Conservation (phyloP, 2,329 filamentous ascomycete species). For the Ophiocordyceps camponoti-leonardi region DNA sequence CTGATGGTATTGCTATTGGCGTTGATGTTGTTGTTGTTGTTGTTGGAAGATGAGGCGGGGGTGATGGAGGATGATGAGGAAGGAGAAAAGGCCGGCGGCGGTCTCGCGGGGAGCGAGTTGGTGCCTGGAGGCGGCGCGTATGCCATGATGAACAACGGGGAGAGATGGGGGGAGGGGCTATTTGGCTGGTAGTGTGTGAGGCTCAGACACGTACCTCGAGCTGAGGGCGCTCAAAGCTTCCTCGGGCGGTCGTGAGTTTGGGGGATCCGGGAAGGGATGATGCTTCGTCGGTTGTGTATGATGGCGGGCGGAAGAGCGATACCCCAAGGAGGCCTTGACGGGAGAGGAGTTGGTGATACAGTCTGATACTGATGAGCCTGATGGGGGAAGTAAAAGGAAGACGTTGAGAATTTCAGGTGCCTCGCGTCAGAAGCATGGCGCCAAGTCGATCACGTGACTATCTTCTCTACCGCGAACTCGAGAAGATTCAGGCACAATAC, state of each 20-base stretch:
- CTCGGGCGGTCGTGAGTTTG: neutral
- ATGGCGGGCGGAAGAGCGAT: neutral
- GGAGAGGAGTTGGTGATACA: too few species aligned
- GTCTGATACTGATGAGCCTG: too few species aligned
- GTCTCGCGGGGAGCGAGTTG: slow-evolving; percentile 49
- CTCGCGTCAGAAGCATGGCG: too few species aligned
- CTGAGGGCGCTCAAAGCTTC: slow-evolving; percentile 18
- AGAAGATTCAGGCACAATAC: too few species aligned
- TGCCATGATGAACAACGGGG: slow-evolving; percentile 54
- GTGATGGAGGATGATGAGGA: neutral
- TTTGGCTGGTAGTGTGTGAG: slow-evolving; percentile 8
- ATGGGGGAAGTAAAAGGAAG: too few species aligned
- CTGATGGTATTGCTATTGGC: slow-evolving; percentile 1
- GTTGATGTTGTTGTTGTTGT: too few species aligned
- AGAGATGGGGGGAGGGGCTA: neutral
- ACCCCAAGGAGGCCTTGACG: too few species aligned
- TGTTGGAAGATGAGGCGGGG: slow-evolving; percentile 40
- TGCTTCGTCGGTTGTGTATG: neutral
- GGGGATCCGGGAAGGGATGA: neutral
- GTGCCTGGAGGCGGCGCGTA: slow-evolving; percentile 71
- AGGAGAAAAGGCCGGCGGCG: neutral
- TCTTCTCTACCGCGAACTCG: too few species aligned
- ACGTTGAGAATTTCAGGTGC: too few species aligned
- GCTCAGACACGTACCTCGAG: slow-evolving; percentile 31
- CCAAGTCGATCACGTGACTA: too few species aligned